Evolutionary conservation across 2,329 filamentous ascomycete genomes (phyloP), one percentile per base, ranked within the genome.

Genomic region (Fusarium compactum): DNA sequence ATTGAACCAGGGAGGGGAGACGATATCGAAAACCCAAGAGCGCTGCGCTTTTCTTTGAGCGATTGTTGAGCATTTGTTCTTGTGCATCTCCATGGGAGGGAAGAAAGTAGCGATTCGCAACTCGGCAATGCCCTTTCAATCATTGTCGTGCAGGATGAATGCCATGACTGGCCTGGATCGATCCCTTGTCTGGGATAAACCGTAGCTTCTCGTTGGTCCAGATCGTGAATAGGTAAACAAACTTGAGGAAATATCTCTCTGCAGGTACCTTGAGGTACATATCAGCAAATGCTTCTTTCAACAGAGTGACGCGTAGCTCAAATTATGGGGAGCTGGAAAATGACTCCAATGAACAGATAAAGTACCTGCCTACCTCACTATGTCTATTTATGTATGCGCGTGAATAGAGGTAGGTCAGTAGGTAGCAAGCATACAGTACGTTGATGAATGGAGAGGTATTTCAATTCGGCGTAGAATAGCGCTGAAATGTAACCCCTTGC

Each of bases 401-500:
- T 38, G 34, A n/a, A n/a, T n/a, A 38, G 34, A 38, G 18, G 18
- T n/a, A n/a, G 34, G 34, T 38, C n/a, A 10, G 18, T n/a, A n/a
- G 34, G 34, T 38, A n/a, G 34, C 34, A 38, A n/a, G 34, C 34
- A 38, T 38, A 38, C 34, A 38, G 34, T 38, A 38, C 10, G 34
- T 38, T 38, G 34, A 38, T n/a, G 18, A 38, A 38, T 38, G 34
- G 20, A 18, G 27, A 27, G 44, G 15, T 46, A 34, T 58, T 25
- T 57, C 32, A 22, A 34, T 57, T 52, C 52, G 62, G 67, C 67
- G 67, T 52, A 58, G 53, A 58, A 54, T 53, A 52, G 56, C 67
- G 67, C 58, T 70, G 53, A 55, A 50, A 41, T 51, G 48, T 24
- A 45, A 57, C 57, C 67, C 67, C 63, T 71, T 63, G 51, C 40